These are phyloP conservation scores for Aureobasidium mangrovei DNA, from an alignment of 2,329 filamentous ascomycete genomes.

Conservation along the genomic window DNA sequence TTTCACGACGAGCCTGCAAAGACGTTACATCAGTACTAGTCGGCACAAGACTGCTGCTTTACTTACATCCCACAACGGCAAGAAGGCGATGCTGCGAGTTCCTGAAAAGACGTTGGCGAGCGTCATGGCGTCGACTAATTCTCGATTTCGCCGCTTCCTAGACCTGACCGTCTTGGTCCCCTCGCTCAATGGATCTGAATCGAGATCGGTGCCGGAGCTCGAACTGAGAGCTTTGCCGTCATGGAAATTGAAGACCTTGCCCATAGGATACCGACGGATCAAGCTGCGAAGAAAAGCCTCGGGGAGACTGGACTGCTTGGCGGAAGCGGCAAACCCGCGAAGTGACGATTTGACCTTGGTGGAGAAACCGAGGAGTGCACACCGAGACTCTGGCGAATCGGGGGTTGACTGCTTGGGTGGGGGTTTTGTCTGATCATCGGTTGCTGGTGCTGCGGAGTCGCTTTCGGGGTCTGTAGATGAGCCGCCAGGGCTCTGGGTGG, in stretches of 20 bases:
- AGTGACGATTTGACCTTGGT: constrained; percentile 14
- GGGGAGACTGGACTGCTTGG: constrained; percentile 9
- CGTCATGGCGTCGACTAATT: constrained; percentile 7
- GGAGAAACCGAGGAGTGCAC: constrained; percentile 15
- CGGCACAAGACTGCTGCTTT: background rate
- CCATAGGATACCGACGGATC: constrained; percentile 20
- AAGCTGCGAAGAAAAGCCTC: constrained; percentile 15
- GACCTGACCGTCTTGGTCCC: background rate
- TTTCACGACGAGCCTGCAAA: background rate
- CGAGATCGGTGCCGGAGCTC: constrained; percentile 16
- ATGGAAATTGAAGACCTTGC: constrained; percentile 22
- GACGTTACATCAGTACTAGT: background rate
- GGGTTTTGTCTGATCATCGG: background rate
- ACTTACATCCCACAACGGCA: constrained; percentile 40
- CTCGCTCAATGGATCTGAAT: background rate
- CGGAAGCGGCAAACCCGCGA: constrained; percentile 15
- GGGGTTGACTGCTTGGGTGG: background rate
- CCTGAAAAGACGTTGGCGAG: constrained; percentile 26
- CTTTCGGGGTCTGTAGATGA: constrained; percentile 1
- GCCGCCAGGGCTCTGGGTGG: background rate
- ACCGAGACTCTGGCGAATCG: background rate
- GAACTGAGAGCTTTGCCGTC: constrained; percentile 18
- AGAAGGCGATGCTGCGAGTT: constrained; percentile 40
- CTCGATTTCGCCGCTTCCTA: constrained; percentile 7
- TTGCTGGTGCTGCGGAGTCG: background rate